Evolutionary conservation across 1,139 yeast species (phyloP).

Genomic region (Suhomyces taliae): DNA sequence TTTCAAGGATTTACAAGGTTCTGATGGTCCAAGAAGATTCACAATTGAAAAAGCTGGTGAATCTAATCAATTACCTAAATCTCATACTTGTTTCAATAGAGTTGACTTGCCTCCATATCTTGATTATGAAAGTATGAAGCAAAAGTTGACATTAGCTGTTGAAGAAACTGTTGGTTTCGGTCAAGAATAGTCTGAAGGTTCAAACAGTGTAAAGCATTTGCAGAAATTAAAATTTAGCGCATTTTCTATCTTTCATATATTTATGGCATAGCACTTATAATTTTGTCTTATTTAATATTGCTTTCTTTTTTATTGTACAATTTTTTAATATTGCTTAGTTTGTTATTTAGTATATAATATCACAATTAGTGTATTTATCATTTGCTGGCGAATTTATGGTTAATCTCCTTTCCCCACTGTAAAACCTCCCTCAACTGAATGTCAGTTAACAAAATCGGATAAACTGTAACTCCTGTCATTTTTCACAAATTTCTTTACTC

Average conservation of each 20-base stretch:
- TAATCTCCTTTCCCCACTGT: too few species aligned
- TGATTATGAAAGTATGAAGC: conserved; percentile 72
- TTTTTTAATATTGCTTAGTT: neutral
- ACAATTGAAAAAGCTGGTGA: conserved; percentile 99
- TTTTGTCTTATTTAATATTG: neutral
- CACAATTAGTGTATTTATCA: too few species aligned
- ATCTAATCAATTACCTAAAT: conserved; percentile 86
- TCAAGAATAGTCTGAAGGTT: conserved; percentile 59
- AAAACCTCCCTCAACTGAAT: too few species aligned
- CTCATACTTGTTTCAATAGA: conserved; percentile 94
- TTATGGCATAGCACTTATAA: neutral
- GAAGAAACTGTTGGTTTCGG: conserved; percentile 97
- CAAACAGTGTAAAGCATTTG: too few species aligned
- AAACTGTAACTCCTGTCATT: too few species aligned
- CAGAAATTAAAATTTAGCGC: neutral
- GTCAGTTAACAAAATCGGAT: too few species aligned
- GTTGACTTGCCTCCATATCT: conserved; percentile 86
- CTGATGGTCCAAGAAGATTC: conserved; percentile 98
- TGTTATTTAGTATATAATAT: too few species aligned
- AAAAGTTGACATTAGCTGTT: conserved; percentile 81
- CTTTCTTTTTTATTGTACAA: neutral
- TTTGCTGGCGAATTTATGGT: too few species aligned
- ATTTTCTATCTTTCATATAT: neutral
- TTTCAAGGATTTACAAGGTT: conserved; percentile 95
- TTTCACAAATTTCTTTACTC: neutral